Conservation (phyloP, 148 eudicot genomes). For the Vaccinium corymbosum region DNA sequence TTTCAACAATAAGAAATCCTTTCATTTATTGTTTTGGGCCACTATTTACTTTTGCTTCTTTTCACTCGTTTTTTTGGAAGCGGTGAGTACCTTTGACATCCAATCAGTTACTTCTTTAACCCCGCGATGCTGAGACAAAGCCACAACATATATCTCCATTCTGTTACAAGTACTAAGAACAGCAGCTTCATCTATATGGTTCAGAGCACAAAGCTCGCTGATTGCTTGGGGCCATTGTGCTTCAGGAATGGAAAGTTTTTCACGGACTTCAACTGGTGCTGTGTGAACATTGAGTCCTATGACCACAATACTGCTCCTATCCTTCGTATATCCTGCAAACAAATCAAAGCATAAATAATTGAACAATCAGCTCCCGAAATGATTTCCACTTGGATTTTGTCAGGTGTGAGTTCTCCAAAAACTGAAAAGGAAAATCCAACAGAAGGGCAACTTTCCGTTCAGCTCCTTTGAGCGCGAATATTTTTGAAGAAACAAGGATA, state of each 20-base stretch:
- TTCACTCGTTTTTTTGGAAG: neutral
- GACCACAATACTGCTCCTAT: slow-evolving; percentile 47
- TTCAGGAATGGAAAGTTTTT: slow-evolving; percentile 51
- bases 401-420: neutral
- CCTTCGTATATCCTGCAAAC: slow-evolving; percentile 44
- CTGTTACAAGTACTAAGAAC: slow-evolving; percentile 58
- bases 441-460: neutral
- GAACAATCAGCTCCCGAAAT: neutral
- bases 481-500: neutral
- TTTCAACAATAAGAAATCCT: neutral
- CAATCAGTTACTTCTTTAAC: slow-evolving; percentile 58
- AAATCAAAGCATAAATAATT: neutral
- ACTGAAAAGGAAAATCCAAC: neutral
- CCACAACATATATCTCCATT: slow-evolving; percentile 51
- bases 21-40: neutral
- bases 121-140: slow-evolving; percentile 49
- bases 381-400: neutral
- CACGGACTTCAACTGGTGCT: slow-evolving; percentile 52
- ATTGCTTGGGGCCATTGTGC: slow-evolving; percentile 44
- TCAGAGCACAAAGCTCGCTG: slow-evolving; percentile 40
- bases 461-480: neutral
- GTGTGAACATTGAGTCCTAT: slow-evolving; percentile 47
- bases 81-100: slow-evolving; percentile 50
- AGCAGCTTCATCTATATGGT: slow-evolving; percentile 62
- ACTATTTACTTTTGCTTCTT: neutral